These are phyloP conservation scores for Eleusine indica DNA, from an alignment of 176 grass and related monocot species.

Conservation along the genomic window DNA sequence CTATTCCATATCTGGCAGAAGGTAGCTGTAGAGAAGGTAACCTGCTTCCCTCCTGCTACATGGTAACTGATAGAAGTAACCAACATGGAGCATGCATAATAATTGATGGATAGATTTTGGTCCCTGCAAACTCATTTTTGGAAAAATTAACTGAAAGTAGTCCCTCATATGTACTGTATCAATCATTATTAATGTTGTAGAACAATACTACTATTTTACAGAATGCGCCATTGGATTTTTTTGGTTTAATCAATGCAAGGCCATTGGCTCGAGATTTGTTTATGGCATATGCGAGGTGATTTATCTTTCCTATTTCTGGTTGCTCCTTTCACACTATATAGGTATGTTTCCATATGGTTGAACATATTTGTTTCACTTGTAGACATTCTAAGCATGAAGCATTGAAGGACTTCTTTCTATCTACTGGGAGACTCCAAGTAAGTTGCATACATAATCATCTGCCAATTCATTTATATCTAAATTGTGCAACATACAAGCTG, in stretches of 20 bases:
- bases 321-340: constrained; percentile 12
- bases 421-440: constrained; percentile 85
- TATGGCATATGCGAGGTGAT: constrained; percentile 90
- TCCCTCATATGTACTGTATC: neutral
- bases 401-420: constrained; percentile 97
- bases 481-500: neutral
- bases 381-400: constrained; percentile 94
- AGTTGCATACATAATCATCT: constrained; percentile 48
- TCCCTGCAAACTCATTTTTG: constrained; percentile 1
- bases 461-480: constrained; percentile 30
- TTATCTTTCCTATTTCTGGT: constrained; percentile 7
- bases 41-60: constrained; percentile 1
- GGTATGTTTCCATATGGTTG: constrained; percentile 34
- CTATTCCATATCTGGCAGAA: constrained; percentile 98
- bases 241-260: constrained; percentile 91
- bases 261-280: constrained; percentile 97
- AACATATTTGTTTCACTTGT: constrained; percentile 42
- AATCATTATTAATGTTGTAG: constrained; percentile 13
- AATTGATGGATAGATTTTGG: constrained; percentile 3
- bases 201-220: constrained; percentile 54
- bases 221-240: constrained; percentile 87
- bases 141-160: constrained; percentile 12
- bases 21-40: constrained; percentile 66
- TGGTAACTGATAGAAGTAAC: constrained; percentile 17
- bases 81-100: constrained; percentile 29